Evolutionary conservation across 2,329 filamentous ascomycete genomes (phyloP).

Genomic region (Fusarium scirpi): DNA sequence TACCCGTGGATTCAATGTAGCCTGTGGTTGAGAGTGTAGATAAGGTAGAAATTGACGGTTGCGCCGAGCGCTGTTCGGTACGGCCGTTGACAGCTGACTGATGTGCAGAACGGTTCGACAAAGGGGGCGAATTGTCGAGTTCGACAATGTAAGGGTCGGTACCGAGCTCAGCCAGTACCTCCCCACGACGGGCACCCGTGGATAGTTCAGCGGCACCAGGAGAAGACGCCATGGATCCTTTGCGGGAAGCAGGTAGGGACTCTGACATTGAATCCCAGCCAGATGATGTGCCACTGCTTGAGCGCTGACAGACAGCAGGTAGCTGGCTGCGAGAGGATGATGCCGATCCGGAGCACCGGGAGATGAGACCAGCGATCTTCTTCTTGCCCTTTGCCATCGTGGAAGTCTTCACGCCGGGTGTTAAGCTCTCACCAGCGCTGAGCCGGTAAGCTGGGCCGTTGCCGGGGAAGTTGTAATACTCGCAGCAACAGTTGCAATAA

Average conservation of each 20-base stretch:
- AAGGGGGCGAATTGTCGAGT: rapidly evolving
- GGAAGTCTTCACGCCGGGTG: rapidly evolving
- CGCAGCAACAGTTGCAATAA: neutral
- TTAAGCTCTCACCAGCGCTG: too few relatives aligned
- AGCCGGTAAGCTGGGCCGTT: neutral
- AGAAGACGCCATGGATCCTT: too few relatives aligned
- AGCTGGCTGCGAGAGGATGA: neutral
- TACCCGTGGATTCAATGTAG: rapidly evolving
- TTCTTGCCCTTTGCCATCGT: neutral
- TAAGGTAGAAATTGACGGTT: neutral
- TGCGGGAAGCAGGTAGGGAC: neutral
- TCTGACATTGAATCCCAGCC: neutral
- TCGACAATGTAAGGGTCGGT: neutral
- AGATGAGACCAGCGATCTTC: neutral
- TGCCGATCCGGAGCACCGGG: neutral
- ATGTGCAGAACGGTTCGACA: rapidly evolving
- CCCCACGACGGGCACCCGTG: rapidly evolving
- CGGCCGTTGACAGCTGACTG: rapidly evolving
- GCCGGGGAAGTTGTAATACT: neutral
- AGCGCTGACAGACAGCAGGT: neutral
- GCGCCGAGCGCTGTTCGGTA: rapidly evolving
- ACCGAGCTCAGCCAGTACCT: neutral
- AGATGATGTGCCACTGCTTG: rapidly evolving
- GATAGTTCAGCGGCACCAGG: too few relatives aligned
- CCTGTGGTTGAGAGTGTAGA: rapidly evolving